A percentile compares a stretch with the other conserved stretches of the same genome.
Evolutionary conservation across 495 filamentous ascomycete genomes (phyloP).

Genomic region (Trichocladium uniseriatum): DNA sequence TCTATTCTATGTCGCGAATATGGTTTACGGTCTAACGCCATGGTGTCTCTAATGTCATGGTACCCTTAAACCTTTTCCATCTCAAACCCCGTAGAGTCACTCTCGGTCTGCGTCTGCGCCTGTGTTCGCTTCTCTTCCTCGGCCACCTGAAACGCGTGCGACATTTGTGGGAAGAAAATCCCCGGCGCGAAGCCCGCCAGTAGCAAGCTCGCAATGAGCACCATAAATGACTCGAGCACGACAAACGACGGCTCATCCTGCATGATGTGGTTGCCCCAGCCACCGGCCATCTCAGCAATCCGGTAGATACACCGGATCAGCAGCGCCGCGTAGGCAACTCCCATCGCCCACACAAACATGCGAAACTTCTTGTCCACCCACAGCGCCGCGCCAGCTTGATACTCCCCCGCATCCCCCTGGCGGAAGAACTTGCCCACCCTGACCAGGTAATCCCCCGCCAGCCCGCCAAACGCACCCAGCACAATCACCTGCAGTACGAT

Average conservation of each 20-base stretch:
- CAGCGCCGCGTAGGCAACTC: constrained; percentile 50
- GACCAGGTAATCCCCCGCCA: constrained; percentile 40
- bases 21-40: no score
- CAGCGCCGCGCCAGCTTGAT: constrained; percentile 18
- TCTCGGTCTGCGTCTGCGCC: constrained; percentile 3
- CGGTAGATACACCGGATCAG: constrained; percentile 60
- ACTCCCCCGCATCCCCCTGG: constrained; percentile 12
- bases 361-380: constrained; percentile 38
- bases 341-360: constrained; percentile 42
- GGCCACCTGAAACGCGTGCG: background rate
- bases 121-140: background rate
- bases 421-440: constrained; percentile 11
- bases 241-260: constrained; percentile 55
- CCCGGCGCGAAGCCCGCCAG: constrained; percentile 32
- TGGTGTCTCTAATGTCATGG: no score
- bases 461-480: constrained; percentile 44
- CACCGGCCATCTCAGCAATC: constrained; percentile 58
- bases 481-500: constrained; percentile 61
- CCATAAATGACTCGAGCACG: constrained; percentile 46
- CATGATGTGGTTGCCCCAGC: constrained; percentile 60
- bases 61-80: constrained; percentile 2
- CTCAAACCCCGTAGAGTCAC: constrained; percentile 2
- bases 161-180: constrained; percentile 35
- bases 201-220: constrained; percentile 29
- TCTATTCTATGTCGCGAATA: no score